Evolutionary conservation across 495 filamentous ascomycete species (phyloP).

Genomic region (Lophium mytilinum): DNA sequence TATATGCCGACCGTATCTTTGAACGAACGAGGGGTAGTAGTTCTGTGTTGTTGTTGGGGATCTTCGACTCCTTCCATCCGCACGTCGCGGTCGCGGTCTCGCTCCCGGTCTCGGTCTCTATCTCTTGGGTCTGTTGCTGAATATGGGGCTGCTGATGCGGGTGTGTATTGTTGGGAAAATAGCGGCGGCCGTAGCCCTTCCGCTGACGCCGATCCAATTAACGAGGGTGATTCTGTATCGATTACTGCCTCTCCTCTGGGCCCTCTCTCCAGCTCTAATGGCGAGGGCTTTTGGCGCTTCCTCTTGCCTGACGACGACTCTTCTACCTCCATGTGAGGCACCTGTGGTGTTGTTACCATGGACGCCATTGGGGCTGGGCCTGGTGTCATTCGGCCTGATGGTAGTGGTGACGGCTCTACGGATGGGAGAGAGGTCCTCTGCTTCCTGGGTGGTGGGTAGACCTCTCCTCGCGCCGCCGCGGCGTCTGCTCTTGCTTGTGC

Average conservation of each 20-base stretch:
- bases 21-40: conserved; percentile 26
- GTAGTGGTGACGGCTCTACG: conserved; percentile 9
- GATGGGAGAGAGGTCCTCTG: conserved; percentile 7
- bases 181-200: conserved; percentile 6
- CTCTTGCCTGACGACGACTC: conserved; percentile 23
- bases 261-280: conserved; percentile 17
- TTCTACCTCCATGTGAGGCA: conserved; percentile 7
- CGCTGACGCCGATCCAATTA: conserved; percentile 9
- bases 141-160: conserved; percentile 19
- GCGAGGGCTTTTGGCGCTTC: conserved; percentile 19
- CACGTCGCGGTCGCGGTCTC: background rate
- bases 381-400: conserved; percentile 6
- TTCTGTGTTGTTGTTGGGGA: conserved; percentile 20
- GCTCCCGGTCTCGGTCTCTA: conserved; percentile 9
- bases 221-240: conserved; percentile 19
- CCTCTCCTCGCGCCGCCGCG: conserved; percentile 19
- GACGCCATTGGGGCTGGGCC: conserved; percentile 1
- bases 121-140: conserved; percentile 4
- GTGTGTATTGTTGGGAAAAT: conserved; percentile 22
- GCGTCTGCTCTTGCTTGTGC: conserved; percentile 25
- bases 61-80: conserved; percentile 28
- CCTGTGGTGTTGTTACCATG: conserved; percentile 7
- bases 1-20: conserved; percentile 29
- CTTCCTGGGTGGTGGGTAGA: conserved; percentile 20
- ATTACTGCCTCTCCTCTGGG: background rate